Base-by-base conservation (phyloP, 2,329 filamentous ascomycete genomes). In the Trichoderma arundinaceum region DNA sequence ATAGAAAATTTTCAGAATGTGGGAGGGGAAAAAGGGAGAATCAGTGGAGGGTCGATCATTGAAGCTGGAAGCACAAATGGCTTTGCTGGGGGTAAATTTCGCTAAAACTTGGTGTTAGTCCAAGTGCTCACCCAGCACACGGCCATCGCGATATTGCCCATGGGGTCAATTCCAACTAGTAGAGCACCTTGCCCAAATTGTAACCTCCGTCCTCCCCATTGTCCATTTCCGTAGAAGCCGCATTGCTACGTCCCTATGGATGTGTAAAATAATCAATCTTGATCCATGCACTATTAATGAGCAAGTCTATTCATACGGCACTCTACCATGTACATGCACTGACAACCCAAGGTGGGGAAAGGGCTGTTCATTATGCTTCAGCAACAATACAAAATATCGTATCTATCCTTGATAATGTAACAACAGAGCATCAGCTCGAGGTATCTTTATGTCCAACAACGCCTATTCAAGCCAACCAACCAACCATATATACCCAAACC, bases 71-170 rank as follows among this genome's bases (percentile, higher is more conserved):
- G 49, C 51, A 60, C 46, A 48, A 41, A 38, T 19, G 15, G 17
- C 9, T 13, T 28, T 44, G 63, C 28, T 28, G 58, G 61, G 66
- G 67, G 53, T 65, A 68, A 68, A 70, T 71, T 54, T 71, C 69
- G 69, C 69, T 67, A 69, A 68, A 69, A 66, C 56, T 56, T 49
- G 57, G 49, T 38, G 53, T 48, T 39, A 51, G 49, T 57, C 58
- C 38, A 32, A 58, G 56, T n/a, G 43, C 43, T 57, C 38, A 49
- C 58, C 49, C 28, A 52, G 35, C 9, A 41, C 43, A 39, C 22
- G 32, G 58, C 62, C 22, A 38, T 64, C 52, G 41, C 22, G 49
- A 53, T 51, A 56, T 63, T 56, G 38, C 43, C 52, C 64, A 41
- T 60, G 48, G 56, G 44, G 62, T 44, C 22, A 28, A 41, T 12